Percentiles rank a stretch among this genome's conserved stretches.
Conservation (phyloP, 495 filamentous ascomycete species). For the Talaromyces adpressus region DNA sequence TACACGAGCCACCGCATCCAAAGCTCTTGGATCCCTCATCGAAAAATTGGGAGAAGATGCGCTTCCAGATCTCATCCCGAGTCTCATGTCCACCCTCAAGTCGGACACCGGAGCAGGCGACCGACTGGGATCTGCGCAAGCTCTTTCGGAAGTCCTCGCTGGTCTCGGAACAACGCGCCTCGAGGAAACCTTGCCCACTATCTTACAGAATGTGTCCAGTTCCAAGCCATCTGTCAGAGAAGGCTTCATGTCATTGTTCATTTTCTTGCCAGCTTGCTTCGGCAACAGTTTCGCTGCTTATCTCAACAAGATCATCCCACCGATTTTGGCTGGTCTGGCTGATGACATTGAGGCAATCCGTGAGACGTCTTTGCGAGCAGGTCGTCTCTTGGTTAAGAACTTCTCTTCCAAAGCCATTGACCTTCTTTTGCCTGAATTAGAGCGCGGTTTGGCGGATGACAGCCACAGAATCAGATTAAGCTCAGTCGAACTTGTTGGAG, state of each 20-base stretch:
- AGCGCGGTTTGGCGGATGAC: slow-evolving; percentile 90
- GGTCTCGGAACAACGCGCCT: slow-evolving; percentile 85
- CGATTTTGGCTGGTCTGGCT: slow-evolving; percentile 88
- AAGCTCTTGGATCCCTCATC: slow-evolving; percentile 87
- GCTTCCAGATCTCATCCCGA: slow-evolving; percentile 92
- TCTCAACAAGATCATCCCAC: slow-evolving; percentile 90
- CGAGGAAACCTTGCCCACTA: slow-evolving; percentile 94
- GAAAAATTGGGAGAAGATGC: slow-evolving; percentile 98
- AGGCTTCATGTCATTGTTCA: slow-evolving; percentile 99
- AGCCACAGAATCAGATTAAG: slow-evolving; percentile 95
- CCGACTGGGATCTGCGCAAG: slow-evolving; percentile 90
- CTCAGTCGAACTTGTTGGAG: slow-evolving; percentile 94
- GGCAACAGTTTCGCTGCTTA: slow-evolving; percentile 98
- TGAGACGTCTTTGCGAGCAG: slow-evolving; percentile 86
- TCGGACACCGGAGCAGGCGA: slow-evolving; percentile 95
- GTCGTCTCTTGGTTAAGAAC: slow-evolving; percentile 93
- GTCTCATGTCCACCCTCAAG: slow-evolving; percentile 94
- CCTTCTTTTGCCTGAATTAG: slow-evolving; percentile 85
- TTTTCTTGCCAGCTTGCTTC: slow-evolving; percentile 97
- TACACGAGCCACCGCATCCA: slow-evolving; percentile 93
- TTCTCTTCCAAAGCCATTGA: slow-evolving; percentile 94
- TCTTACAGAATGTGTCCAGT: slow-evolving; percentile 91
- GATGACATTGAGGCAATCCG: slow-evolving; percentile 94
- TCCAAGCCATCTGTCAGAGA: slow-evolving; percentile 85
- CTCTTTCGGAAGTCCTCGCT: slow-evolving; percentile 92